A percentile compares a stretch with the other conserved stretches of the same genome.
These are phyloP conservation scores for Haplosporangium gracile DNA, from an alignment of 192 early-diverging fungal genomes.

Conservation along the genomic window DNA sequence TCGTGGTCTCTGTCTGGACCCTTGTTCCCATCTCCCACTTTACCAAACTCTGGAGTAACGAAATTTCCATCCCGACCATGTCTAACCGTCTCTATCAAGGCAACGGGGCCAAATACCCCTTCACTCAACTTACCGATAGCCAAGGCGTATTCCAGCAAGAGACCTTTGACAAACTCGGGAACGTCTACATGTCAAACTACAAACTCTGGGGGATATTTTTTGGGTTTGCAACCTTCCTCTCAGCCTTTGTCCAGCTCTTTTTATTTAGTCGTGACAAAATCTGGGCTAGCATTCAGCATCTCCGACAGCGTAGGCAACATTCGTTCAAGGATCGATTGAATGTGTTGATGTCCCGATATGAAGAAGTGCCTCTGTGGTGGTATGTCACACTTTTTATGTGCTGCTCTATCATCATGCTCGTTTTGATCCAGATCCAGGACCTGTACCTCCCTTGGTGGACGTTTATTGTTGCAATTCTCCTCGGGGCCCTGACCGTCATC, in stretches of 20 bases:
- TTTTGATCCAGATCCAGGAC: conserved; percentile 55
- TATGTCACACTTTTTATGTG: conserved; percentile 40
- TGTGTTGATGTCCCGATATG: conserved; percentile 49
- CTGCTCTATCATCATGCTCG: conserved; percentile 50
- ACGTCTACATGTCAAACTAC: conserved; percentile 56
- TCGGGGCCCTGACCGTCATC: conserved; percentile 49
- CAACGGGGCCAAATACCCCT: conserved; percentile 52
- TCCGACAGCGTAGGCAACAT: conserved; percentile 35
- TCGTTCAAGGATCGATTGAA: conserved; percentile 53
- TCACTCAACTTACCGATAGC: conserved; percentile 17
- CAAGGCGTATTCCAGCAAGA: conserved; percentile 34
- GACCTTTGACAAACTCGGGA: conserved; percentile 40
- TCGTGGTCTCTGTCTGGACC: conserved; percentile 62
- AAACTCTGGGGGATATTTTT: conserved; percentile 57
- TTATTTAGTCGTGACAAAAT: conserved; percentile 56
- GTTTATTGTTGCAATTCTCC: conserved; percentile 47
- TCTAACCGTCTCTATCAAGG: conserved; percentile 54
- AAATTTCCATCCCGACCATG: conserved; percentile 42
- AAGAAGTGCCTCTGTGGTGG: conserved; percentile 56
- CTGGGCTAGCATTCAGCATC: conserved; percentile 31
- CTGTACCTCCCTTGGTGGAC: conserved; percentile 59
- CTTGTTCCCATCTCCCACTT: conserved; percentile 52
- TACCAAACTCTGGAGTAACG: conserved; percentile 38
- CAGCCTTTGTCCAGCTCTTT: conserved; percentile 57
- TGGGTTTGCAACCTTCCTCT: conserved; percentile 56